Conservation (phyloP, 2,329 filamentous ascomycete species). For the Talaromyces sp. region DNA sequence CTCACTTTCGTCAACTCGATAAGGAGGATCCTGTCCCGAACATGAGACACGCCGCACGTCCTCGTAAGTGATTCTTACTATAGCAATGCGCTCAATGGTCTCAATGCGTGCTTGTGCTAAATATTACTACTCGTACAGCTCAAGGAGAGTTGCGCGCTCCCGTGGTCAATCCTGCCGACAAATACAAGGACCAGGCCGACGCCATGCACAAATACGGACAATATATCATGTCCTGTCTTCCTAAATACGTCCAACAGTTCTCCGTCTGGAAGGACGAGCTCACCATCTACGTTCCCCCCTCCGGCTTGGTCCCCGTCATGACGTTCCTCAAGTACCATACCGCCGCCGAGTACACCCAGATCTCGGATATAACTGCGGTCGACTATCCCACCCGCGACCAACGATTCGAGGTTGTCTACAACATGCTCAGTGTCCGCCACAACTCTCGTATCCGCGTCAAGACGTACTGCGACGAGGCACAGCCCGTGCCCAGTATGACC, state of each 20-base stretch:
- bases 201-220: constrained; percentile 90
- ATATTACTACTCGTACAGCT: constrained; percentile 30
- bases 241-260: constrained; percentile 98
- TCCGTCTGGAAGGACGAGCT: constrained; percentile 99
- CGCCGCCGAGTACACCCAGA: constrained; percentile 90
- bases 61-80: constrained; percentile 38
- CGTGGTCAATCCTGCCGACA: constrained; percentile 87
- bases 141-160: constrained; percentile 67
- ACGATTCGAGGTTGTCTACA: constrained; percentile 98
- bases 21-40: constrained; percentile 50
- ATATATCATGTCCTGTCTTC: constrained; percentile 93
- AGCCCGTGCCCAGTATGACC: constrained; percentile 84
- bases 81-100: not conserved
- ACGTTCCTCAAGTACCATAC: constrained; percentile 97
- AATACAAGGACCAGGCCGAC: constrained; percentile 82
- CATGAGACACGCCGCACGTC: constrained; percentile 59
- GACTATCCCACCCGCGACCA: constrained; percentile 94
- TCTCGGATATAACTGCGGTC: constrained; percentile 88
- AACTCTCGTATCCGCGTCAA: constrained; percentile 97
- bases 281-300: constrained; percentile 84
- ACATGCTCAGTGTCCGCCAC: constrained; percentile 90
- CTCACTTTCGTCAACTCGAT: constrained; percentile 40
- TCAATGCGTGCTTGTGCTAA: not conserved
- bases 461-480: constrained; percentile 96
- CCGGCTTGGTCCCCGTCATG: constrained; percentile 86